Evolutionary conservation across 768 basidiomycete species (phyloP), one percentile per base, ranked within the genome.

Genomic region (Boletus eberwhitei): DNA sequence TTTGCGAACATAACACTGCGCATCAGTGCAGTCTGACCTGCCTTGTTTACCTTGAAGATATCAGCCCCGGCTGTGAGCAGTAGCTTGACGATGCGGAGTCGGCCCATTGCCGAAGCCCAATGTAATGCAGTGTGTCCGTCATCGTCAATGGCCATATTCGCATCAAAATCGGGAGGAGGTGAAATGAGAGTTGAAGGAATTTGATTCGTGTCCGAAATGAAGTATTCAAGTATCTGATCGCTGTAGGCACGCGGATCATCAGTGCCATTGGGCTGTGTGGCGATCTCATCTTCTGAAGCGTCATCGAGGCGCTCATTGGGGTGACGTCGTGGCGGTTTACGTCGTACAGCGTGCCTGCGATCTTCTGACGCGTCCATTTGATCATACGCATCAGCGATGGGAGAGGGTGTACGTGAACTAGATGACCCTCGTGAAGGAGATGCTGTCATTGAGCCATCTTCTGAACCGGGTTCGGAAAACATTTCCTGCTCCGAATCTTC

Each of bases 41-140:
- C 84, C 65, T 89, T 91, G 75, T 98, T 99, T 59, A 95, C 93
- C 61, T 90, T 87, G 79, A 96, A 99, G 59, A 97, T 93, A 68
- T 98, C 94, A 14, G 96, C 96, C 19, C 95, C 94, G 4, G 95
- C 90, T 0, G 92, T 88, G 39, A 99, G 79, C 26, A 99, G 80
- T 8, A 98, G 79, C 69, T 98, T 98, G 63, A 98, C 93, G 57
- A 98, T 88, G 34, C 96, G 86, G 52, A 98, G 86, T 39, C 97
- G 88, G 31, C 97, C 97, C 96, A 99, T 98, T 12, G 97, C 97
- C 64, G 93, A 95, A 4, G 95, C 96, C 97, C 97, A 99, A 63
- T 99, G 97, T 14, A 99, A 75, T 21, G 97, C 85, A 0, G 95
- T 97, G 69, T 99, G 97, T 0, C 93, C 93, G 66, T 99, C 97